These are phyloP conservation scores for Glomus cerebriforme DNA, from an alignment of 192 early-diverging fungal genomes.

Conservation along the genomic window DNA sequence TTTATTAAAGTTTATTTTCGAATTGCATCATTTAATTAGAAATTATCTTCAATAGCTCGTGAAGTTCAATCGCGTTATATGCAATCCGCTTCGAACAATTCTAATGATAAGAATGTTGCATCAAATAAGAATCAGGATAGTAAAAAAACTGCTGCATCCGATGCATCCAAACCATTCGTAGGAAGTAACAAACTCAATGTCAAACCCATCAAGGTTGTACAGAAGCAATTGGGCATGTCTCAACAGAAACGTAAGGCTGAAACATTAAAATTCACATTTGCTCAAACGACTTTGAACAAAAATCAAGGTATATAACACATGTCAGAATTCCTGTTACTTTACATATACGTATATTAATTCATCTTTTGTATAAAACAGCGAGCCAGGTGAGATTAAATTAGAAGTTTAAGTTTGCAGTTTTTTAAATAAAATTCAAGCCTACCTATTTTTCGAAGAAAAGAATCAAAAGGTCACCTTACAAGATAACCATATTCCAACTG, in stretches of 20 bases:
- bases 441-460: background rate
- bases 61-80: constrained; percentile 15
- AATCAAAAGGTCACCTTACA: background rate
- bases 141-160: background rate
- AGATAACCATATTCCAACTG: background rate
- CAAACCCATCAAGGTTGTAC: background rate
- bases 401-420: background rate
- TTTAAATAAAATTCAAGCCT: background rate
- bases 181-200: background rate
- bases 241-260: background rate
- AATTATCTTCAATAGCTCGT: constrained; percentile 5
- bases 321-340: background rate
- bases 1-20: background rate
- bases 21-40: background rate
- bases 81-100: background rate
- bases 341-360: background rate
- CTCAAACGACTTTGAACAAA: background rate
- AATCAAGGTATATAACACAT: background rate
- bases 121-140: background rate
- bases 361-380: background rate
- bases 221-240: background rate
- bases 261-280: background rate
- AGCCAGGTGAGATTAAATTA: background rate
- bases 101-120: background rate
- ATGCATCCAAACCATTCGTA: too few relatives aligned